A percentile compares a stretch with the other conserved stretches of the same genome.
Evolutionary conservation across 768 basidiomycete genomes (phyloP).

Genomic region (Pleurotus platypus): DNA sequence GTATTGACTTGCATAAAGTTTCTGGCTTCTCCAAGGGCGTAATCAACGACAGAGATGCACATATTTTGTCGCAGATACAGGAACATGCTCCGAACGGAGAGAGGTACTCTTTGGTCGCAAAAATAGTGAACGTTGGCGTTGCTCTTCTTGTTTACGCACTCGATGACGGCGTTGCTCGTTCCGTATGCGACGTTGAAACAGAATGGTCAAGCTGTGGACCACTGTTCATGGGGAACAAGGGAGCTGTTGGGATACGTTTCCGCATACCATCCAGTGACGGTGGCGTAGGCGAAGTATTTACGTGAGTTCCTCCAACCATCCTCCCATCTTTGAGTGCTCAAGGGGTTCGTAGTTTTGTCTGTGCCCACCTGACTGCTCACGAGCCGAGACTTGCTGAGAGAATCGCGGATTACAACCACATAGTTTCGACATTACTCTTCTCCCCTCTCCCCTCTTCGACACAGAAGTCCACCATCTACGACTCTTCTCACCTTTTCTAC

Average conservation of each 20-base stretch:
- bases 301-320: conserved; percentile 50
- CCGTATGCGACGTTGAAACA: conserved; percentile 63
- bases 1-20: conserved; percentile 40
- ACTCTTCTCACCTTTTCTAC: conserved; percentile 88
- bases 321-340: background rate
- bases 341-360: conserved; percentile 66
- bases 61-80: conserved; percentile 75
- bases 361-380: conserved; percentile 88
- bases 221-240: conserved; percentile 89
- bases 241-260: conserved; percentile 86
- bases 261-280: conserved; percentile 57
- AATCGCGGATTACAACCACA: conserved; percentile 76
- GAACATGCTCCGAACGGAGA: conserved; percentile 68
- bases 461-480: conserved; percentile 62
- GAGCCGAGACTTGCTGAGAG: conserved; percentile 60
- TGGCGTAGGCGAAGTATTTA: conserved; percentile 70
- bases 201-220: conserved; percentile 74
- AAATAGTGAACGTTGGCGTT: conserved; percentile 81
- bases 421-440: conserved; percentile 81
- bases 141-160: conserved; percentile 85
- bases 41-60: conserved; percentile 62
- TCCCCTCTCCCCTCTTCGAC: conserved; percentile 41
- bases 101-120: conserved; percentile 73
- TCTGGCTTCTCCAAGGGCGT: conserved; percentile 73
- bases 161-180: conserved; percentile 61